Base-by-base conservation (phyloP, 169 alveolate species). In the Eimeria tenella region DNA sequence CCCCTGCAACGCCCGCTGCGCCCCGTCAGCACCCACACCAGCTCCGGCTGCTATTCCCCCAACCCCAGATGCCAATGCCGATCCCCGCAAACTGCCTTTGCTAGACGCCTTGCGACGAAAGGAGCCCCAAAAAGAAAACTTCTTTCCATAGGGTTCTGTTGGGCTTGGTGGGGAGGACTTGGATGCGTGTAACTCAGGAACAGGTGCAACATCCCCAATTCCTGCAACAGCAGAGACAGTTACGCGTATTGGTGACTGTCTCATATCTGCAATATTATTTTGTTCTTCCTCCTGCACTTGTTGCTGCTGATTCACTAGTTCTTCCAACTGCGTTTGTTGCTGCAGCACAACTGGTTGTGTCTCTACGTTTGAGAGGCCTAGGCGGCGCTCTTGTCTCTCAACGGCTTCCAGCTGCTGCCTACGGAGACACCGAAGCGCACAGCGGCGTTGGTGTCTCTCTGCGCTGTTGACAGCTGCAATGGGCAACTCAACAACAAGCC, bases 401-500 rank as follows among this genome's bases (percentile, higher is more conserved):
- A 68, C 52, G 13, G 49, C 79, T 31, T 19, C 50, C 49, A 19
- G 79, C 49, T 68, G 79, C 79, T 9, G 79, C 49, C 11, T 68
- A 31, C 79, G 79, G 50, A 68, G 79, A 23, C 5, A 68, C 50
- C 52, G 49, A 5, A 68, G 49, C 17, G 79, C 79, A 23, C 79
- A 68, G 5, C 87, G 87, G 25, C 87, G 62, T 42, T 77, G 87
- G 65, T 77, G 87, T 50, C 65, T 77, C 68, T 77, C 87, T 4
- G 87, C 68, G 87, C 87, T 77, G 87, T 25, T 77, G 10, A 77
- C 42, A 10, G 68, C 87, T 4, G 4, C 42, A 2, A 77, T 23
- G 7, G 87, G 87, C 9, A 77, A 25, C 50, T 77, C 87, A 4
- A 77, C 10, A 8, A 19, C 23, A 1, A 77, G 62, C 87, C 87